Conservation (phyloP, 306 rosid genomes). For the Cicer judaicum region DNA sequence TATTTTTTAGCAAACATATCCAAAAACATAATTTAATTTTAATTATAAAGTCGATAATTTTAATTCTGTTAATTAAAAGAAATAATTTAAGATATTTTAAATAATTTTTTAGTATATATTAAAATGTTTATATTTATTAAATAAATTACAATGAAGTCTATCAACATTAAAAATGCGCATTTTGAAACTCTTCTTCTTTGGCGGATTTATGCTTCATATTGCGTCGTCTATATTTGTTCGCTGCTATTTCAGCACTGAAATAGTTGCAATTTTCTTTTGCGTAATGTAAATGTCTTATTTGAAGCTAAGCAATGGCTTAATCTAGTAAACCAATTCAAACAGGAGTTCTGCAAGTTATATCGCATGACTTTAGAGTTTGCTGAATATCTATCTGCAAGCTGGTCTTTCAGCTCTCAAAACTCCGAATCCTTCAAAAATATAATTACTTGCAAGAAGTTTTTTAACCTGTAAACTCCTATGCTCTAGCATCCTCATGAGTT, state of each 20-base stretch:
- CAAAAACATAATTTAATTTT: no score
- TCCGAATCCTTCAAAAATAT: conserved; percentile 71
- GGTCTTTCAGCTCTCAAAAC: conserved; percentile 96
- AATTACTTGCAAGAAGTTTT: conserved; percentile 23
- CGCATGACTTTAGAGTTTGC: conserved; percentile 91
- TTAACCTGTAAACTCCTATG: conserved; percentile 6
- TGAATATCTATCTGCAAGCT: conserved; percentile 89
- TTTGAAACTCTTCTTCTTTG: conserved; percentile 16
- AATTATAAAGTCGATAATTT: no score
- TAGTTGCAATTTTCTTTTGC: conserved; percentile 30
- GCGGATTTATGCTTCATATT: conserved; percentile 31
- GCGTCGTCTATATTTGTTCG: conserved; percentile 2
- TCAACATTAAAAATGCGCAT: background rate
- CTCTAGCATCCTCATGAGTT: background rate
- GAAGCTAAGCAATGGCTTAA: conserved; percentile 89
- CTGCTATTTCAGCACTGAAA: conserved; percentile 35
- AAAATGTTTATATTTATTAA: no score
- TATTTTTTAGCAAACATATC: no score
- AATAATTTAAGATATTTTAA: no score
- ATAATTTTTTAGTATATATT: no score
- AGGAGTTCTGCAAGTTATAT: conserved; percentile 95
- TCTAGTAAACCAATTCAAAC: conserved; percentile 85
- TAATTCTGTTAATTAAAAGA: no score
- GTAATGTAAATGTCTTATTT: conserved; percentile 74
- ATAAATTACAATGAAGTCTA: background rate